These are phyloP conservation scores for Mariannaea elegans DNA, from an alignment of 2,329 filamentous ascomycete species.

Conservation along the genomic window DNA sequence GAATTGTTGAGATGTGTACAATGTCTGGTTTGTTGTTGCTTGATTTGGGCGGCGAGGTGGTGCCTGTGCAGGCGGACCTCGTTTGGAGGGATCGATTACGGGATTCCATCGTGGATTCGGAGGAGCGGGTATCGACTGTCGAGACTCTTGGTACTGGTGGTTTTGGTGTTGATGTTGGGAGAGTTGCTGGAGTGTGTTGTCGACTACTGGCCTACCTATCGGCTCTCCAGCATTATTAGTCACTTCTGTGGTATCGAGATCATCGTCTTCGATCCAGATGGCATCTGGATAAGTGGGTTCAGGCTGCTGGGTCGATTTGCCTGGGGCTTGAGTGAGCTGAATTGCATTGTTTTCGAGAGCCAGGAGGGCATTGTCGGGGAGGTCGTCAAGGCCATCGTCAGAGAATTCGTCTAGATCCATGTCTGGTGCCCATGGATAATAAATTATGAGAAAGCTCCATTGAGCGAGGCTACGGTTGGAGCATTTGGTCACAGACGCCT, in stretches of 20 bases:
- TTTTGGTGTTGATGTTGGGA: slow-evolving; percentile 29
- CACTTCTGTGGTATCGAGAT: slow-evolving; percentile 67
- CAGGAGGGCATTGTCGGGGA: slow-evolving; percentile 65
- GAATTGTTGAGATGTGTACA: slow-evolving; percentile 43
- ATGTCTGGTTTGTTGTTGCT: slow-evolving; percentile 31
- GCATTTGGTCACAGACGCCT: slow-evolving; percentile 6
- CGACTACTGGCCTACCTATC: slow-evolving; percentile 47
- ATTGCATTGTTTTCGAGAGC: slow-evolving; percentile 73
- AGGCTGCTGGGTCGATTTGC: slow-evolving; percentile 34
- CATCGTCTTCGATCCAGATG: slow-evolving; percentile 63
- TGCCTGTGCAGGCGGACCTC: slow-evolving; percentile 24
- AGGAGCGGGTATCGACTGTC: slow-evolving; percentile 43
- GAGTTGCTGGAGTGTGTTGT: slow-evolving; percentile 48
- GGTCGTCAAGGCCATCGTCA: slow-evolving; percentile 70
- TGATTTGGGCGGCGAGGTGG: slow-evolving; percentile 25
- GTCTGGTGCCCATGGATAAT: slow-evolving; percentile 31
- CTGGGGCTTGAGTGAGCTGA: slow-evolving; percentile 61
- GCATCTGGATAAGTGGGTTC: slow-evolving; percentile 47
- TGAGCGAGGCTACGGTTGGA: slow-evolving; percentile 18
- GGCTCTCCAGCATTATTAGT: slow-evolving; percentile 57
- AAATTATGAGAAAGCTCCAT: slow-evolving; percentile 30
- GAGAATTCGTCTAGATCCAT: slow-evolving; percentile 66
- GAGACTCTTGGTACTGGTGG: slow-evolving; percentile 30
- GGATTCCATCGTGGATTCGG: slow-evolving; percentile 53
- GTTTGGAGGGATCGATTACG: slow-evolving; percentile 38